Base-by-base conservation (phyloP, 495 filamentous ascomycete genomes). In the Aspergillus bridgeri region DNA sequence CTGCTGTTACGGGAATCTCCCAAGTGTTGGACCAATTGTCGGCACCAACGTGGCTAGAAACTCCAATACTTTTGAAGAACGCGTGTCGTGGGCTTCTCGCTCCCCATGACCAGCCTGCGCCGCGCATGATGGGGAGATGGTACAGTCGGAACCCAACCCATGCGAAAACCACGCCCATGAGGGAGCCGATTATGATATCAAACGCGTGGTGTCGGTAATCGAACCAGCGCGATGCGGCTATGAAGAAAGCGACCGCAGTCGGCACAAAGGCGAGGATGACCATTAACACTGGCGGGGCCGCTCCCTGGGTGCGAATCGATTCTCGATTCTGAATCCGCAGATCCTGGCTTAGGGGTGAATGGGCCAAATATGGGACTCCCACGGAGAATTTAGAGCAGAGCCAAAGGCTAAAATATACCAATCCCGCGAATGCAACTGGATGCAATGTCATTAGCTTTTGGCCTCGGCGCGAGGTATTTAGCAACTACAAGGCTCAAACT, bases 131-230 rank as follows among this genome's bases (percentile, higher is more conserved):
- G 13, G 88, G 86, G 8, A 89, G 73, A 61, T 90, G 86, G 56
- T 88, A 90, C 79, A 84, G 83, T 7, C 81, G 71, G 69, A 88
- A 88, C 0, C 75, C 76, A 25, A 87, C 68, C 57, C 73, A 83
- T 6, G 83, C 81, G 49, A 75, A 78, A 18, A 75, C 60, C 5
- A 85, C 72, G 0, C 87, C 87, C 54, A 89, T 71, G 5, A 79
- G 49, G 1, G 78, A 69, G 1, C 87, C 87, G 57, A 74, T 81
- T 3, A 90, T 66, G 51, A 89, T 78, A 59, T 90, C 87, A 52
- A 87, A 84, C 5, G 80, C 84, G 42, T 84, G 79, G 57, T 90
- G 86, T 6, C 81, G 72, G 62, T 75, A 86, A 57, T 90, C 80
- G 20, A 80, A 80, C 75, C 79, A 90, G 8, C 87, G 79, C 11